Conservation (phyloP, 768 basidiomycete species). For the Phylloporus rhodoxanthus region DNA sequence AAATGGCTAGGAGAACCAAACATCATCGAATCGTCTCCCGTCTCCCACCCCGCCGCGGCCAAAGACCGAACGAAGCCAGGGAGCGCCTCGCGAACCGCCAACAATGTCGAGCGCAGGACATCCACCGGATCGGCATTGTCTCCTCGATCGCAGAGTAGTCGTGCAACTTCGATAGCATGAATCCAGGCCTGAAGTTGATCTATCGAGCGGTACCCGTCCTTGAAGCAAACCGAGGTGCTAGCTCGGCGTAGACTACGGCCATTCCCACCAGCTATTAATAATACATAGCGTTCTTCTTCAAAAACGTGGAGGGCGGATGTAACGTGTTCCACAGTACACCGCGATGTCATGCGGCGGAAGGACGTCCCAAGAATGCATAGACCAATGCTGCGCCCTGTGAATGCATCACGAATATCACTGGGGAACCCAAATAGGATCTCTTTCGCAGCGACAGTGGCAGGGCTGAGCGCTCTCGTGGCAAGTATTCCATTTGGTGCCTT, state of each 20-base stretch:
- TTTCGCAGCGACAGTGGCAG: conserved; percentile 33
- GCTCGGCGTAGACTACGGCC: neutral
- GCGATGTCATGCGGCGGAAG: conserved; percentile 25
- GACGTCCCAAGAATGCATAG: conserved; percentile 48
- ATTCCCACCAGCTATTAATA: conserved; percentile 39
- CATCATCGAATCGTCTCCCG: conserved; percentile 28
- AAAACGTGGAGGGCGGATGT: conserved; percentile 36
- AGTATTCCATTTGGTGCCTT: conserved; percentile 7
- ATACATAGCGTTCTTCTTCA: conserved; percentile 41
- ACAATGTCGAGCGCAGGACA: conserved; percentile 10
- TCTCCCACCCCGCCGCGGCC: conserved; percentile 35
- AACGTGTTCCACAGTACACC: conserved; percentile 12
- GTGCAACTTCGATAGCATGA: conserved; percentile 19
- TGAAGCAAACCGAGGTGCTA: conserved; percentile 43
- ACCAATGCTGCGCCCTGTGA: conserved; percentile 35
- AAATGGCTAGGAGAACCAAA: conserved; percentile 23
- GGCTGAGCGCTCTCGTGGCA: conserved; percentile 24
- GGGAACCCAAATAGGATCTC: conserved; percentile 44
- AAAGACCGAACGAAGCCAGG: conserved; percentile 19
- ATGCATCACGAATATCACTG: conserved; percentile 34
- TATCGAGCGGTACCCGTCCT: conserved; percentile 39
- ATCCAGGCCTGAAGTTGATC: conserved; percentile 58
- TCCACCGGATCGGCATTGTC: conserved; percentile 1
- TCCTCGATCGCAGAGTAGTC: neutral
- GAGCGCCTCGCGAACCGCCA: conserved; percentile 8